phyloP scores from a whole-genome alignment of 2,329 filamentous ascomycete species.

The Aspergillus sp. region DNA sequence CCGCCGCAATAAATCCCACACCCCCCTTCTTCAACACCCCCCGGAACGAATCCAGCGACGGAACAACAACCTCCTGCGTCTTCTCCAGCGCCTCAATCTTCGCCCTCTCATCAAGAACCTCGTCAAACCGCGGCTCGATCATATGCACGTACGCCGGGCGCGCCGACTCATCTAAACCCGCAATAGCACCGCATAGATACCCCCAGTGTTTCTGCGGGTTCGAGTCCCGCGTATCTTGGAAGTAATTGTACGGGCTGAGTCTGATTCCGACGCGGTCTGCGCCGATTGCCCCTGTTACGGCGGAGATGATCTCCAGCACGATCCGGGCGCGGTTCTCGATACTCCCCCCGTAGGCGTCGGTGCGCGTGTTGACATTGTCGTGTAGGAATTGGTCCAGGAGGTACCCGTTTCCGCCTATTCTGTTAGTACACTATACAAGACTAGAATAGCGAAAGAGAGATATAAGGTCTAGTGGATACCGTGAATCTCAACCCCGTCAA shows the following conservation, averaged over 20 bases:
- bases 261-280: constrained; percentile 56
- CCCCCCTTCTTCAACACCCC: constrained; percentile 40
- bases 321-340: constrained; percentile 53
- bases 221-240: constrained; percentile 54
- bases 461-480: constrained; percentile 18
- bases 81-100: constrained; percentile 42
- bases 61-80: constrained; percentile 16
- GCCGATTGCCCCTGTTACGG: constrained; percentile 46
- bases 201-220: constrained; percentile 48
- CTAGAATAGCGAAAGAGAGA: no score
- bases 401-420: constrained; percentile 65
- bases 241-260: constrained; percentile 60
- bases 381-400: constrained; percentile 66
- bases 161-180: constrained; percentile 31
- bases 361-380: constrained; percentile 55
- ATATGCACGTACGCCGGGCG: constrained; percentile 49
- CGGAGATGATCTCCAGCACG: constrained; percentile 53
- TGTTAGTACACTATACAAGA: constrained; percentile 23
- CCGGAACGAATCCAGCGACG: constrained; percentile 43
- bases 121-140: constrained; percentile 51
- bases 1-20: constrained; percentile 37
- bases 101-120: constrained; percentile 46
- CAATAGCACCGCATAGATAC: constrained; percentile 45
- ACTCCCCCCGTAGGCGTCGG: constrained; percentile 49
- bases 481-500: constrained; percentile 51